Base-by-base conservation (phyloP, 352 stramenopile species). In the Globisporangium takayamanum region DNA sequence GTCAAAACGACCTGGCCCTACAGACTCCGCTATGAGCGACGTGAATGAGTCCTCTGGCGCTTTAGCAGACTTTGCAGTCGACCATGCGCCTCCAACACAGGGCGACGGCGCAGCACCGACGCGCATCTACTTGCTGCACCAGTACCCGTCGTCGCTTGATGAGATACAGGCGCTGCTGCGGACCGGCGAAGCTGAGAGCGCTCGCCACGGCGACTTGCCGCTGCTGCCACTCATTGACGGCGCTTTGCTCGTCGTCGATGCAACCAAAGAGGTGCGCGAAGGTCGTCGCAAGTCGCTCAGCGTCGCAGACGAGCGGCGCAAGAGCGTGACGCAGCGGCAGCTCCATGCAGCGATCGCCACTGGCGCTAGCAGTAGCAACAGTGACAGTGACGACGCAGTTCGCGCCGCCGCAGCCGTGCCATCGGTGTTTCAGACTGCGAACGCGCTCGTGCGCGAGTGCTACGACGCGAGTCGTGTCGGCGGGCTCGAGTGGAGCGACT, bases 401-500 rank as follows among this genome's bases (percentile, higher is more conserved):
- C 44, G 55, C 1, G 33, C 63, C 5, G 28, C 55, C 0, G 42
- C 50, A 12, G n/a, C 51, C 16, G 30, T 16, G 28, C 61, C 46
- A 8, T 74, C 74, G 0, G 57, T 76, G 6, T 87, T 87, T 57
- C 66, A 81, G 36, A 67, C 65, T 0, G 57, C 68, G 7, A 86
- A 81, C 59, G 48, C 52, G 15, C 56, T 81, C 8, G 63, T 86
- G 5, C 65, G 63, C 22, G 51, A 66, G 5, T 69, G 86, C 8
- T 79, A 76, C 37, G 64, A 80, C 16, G 68, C 68, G 22, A 60
- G 74, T 1, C 62, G 36, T 16, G 60, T 79, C 16, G 76, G 79
- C 3, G 76, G 79, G 0, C 55, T 92, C 26, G 72, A 87, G 64
- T 89, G 82, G 82, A 89, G 69, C n/a, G 82, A 89, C 62, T 89